Percentiles rank a stretch among this genome's conserved stretches.
phyloP scores from a whole-genome alignment of 768 basidiomycete genomes.

The Panaeolus cyanescens region DNA sequence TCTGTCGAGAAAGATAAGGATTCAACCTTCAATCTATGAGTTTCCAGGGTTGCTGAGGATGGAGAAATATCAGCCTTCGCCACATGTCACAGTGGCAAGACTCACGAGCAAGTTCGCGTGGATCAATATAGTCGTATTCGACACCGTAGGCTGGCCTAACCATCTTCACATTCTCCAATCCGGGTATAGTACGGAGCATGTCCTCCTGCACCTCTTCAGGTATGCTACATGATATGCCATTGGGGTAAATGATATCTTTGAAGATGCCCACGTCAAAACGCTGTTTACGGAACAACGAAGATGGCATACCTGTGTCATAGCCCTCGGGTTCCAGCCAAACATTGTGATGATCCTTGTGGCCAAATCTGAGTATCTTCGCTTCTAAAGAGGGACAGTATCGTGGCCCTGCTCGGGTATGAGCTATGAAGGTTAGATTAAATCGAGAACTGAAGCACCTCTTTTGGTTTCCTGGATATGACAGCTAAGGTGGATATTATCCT shows the following conservation, averaged over 20 bases:
- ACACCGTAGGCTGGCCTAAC: conserved; percentile 88
- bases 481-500: conserved; percentile 73
- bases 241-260: conserved; percentile 85
- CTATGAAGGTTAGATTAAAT: neutral
- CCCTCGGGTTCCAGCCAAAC: conserved; percentile 95
- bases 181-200: conserved; percentile 84
- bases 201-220: conserved; percentile 83
- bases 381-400: conserved; percentile 92
- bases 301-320: conserved; percentile 70
- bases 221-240: conserved; percentile 86
- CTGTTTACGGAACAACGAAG: neutral
- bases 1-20: neutral
- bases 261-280: neutral
- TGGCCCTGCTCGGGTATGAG: conserved; percentile 53
- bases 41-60: conserved; percentile 73
- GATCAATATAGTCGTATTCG: conserved; percentile 90
- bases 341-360: conserved; percentile 65
- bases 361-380: conserved; percentile 82
- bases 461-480: conserved; percentile 89
- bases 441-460: conserved; percentile 53
- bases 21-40: conserved; percentile 73
- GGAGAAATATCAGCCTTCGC: neutral
- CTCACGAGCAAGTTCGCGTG: conserved; percentile 75
- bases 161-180: conserved; percentile 84
- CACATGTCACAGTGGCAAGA: conserved; percentile 11